Evolutionary conservation across 2,329 filamentous ascomycete genomes (phyloP), one percentile per base, ranked within the genome.

Genomic region (Aspergillus ibericus): DNA sequence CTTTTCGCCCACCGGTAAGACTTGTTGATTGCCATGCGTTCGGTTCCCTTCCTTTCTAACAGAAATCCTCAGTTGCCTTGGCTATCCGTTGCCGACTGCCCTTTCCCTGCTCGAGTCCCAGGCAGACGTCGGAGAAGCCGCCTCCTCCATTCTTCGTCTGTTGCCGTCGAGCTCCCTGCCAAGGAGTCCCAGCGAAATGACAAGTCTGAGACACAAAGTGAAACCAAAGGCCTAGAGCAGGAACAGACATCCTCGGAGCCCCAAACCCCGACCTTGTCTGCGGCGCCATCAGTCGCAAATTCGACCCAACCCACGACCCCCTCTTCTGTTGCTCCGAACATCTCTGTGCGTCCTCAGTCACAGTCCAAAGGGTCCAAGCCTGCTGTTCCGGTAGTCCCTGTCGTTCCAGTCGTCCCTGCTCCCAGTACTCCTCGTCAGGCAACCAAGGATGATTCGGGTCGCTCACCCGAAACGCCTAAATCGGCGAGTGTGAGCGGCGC

Each of bases 251-350:
- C 67, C 10, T 78, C 77, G 20, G 78, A 82, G 59, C 82, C 71
- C 6, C 83, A 85, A 61, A 86, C 85, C 1, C 84, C 85, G 9
- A 80, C 81, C 3, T 83, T 83, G 8, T 85, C 84, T 8, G 81
- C 85, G 59, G 80, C 81, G 42, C 83, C 83, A 9, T 87, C 85
- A 2, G 83, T 86, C 62, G 75, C 74, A 34, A 80, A 82, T 59
- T 82, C 80, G 3, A 83, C 83, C 2, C 81, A 82, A 47, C 81
- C 83, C 29, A 82, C 82, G 1, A 83, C 83, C 4, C 82, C 85
- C 3, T 83, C 85, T 2, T 83, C 84, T 3, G 75, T 79, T 13
- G 72, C 77, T 29, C 74, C 77, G 56, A 71, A 60, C 25, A 58
- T 68, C 25, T 44, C 68, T 22, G 56, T 60, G 18, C 73, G 72